Base-by-base conservation (phyloP, 2,329 filamentous ascomycete species). In the Dothiorella sarmentorum region DNA sequence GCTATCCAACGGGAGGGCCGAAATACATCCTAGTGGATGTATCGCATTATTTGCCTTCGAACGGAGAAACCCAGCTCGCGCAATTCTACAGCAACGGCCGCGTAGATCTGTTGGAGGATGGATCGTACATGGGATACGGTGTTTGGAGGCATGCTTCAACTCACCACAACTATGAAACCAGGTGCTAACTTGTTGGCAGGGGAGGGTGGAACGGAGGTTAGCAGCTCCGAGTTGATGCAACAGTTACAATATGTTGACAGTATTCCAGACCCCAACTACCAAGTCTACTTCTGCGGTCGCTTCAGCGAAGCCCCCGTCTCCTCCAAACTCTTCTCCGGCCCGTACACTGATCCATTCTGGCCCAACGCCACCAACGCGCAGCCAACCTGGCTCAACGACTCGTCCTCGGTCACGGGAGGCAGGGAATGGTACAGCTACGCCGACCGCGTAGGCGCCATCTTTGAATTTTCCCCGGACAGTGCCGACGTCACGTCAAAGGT, bases 391-490 rank as follows among this genome's bases (percentile, higher is more conserved):
- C 65, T 73, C 63, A 75, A 62, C 35, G 20, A 20, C 3, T 56
- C 53, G 7, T 18, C 40, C 3, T 35, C 40, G 17, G 15, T 45
- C 10, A 27, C 53, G 5, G 53, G 53, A 17, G 53, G 53, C 29
- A 15, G 37, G 7, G n/a, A 17, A 2, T 26, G 53, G 9, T 45
- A 56, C 40, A 31, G 29, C 20, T 45, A 35, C 53, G 38, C 53
- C 11, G 72, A 82, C 60, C 77, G 80, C 9, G 71, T 83, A 1
- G 80, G 80, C 1, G 80, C 78, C 0, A 63, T 83, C 0, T 83
- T 83, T 60, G 74, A 73, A 0, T 84, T 81, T 69, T 43, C 61
- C 60, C 65, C 65, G 2, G 71, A 70, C 2, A 59, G 65, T 7
- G 67, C 67, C 0, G 69, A 70, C 2, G 65, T 85, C 22, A 78